These are phyloP conservation scores for Monosporozyma unispora DNA, from an alignment of 805 yeast species.

Conservation along the genomic window DNA sequence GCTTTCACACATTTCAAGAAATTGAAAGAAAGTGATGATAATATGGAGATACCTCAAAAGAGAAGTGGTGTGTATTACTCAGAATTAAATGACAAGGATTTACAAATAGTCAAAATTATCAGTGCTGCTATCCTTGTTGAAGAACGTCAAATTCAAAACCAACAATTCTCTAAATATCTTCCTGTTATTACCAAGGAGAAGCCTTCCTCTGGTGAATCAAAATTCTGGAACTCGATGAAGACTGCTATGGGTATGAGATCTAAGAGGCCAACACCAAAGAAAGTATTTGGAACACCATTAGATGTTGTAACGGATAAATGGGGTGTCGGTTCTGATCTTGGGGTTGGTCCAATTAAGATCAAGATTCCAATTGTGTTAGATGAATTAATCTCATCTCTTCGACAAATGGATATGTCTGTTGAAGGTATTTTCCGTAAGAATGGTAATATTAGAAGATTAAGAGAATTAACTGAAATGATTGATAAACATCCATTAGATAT, in stretches of 20 bases:
- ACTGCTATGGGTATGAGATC: constrained; percentile 21
- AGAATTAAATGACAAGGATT: constrained; percentile 34
- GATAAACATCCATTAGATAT: constrained; percentile 63
- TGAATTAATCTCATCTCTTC: constrained; percentile 72
- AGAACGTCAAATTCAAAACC: constrained; percentile 16
- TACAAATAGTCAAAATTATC: constrained; percentile 51
- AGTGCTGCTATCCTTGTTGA: constrained; percentile 32
- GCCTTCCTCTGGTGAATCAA: constrained; percentile 2
- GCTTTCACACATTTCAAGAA: constrained; percentile 74
- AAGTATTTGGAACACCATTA: constrained; percentile 74
- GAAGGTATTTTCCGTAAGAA: constrained; percentile 95
- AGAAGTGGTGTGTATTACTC: constrained; percentile 47
- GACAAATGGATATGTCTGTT: constrained; percentile 86
- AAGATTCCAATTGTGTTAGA: constrained; percentile 81
- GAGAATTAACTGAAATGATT: constrained; percentile 62
- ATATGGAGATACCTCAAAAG: constrained; percentile 10
- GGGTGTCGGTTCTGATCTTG: constrained; percentile 79
- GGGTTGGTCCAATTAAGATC: constrained; percentile 72
- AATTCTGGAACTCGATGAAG: constrained; percentile 27
- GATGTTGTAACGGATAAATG: constrained; percentile 54
- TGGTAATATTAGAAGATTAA: constrained; percentile 81
- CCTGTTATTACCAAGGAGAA: constrained; percentile 2
- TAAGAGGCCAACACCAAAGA: constrained; percentile 19
- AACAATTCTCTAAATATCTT: not conserved
- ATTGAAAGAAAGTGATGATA: constrained; percentile 25